Evolutionary conservation across 306 rosid genomes (phyloP), one percentile per base, ranked within the genome.

Genomic region (Potentilla sterilis): DNA sequence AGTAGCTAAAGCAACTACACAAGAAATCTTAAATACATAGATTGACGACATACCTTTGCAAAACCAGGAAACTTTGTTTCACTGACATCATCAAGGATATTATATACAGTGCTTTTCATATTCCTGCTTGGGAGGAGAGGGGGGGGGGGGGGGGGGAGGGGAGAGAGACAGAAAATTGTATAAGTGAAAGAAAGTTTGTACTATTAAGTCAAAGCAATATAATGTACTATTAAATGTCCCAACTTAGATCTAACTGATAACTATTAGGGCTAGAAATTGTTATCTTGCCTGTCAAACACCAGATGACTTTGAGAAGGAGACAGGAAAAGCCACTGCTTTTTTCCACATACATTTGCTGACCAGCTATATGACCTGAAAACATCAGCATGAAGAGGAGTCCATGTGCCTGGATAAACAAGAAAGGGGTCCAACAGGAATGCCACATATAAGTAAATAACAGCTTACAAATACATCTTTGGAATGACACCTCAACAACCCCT

Each of bases 381-480:
- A 82, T 95, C 99, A 64, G 99, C 97, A 69, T 95, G 97, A 79
- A 95, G 90, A 78, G 96, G 97, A 80, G 99, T 95, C 99, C 97
- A 92, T 79, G 99, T 87, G 74, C 93, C 99, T 92, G 85, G 83
- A 32, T 70, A 72, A 81, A 78, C 71, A 87, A 42, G 40, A 77
- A 80, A 64, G 46, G 43, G 4, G 14, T 64, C 46, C 69, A 64
- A 37, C 69, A 64, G 44, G 69, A 64, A 64, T 64, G 11, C 69
- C 46, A 37, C 32, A 38, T 65, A 38, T 38, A 65, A 63, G 43
- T 65, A 65, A 65, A 65, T n/a, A 19, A 18, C 69, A 65, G 15
- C 46, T 65, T 18, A 65, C 32, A 19, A 18, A 65, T 65, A 11
- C 24, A 18, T 65, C 47, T 65, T 18, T 3, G 1, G 18, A 65